These are phyloP conservation scores for Colletotrichum agaves DNA, from an alignment of 2,329 filamentous ascomycete species.

Conservation along the genomic window DNA sequence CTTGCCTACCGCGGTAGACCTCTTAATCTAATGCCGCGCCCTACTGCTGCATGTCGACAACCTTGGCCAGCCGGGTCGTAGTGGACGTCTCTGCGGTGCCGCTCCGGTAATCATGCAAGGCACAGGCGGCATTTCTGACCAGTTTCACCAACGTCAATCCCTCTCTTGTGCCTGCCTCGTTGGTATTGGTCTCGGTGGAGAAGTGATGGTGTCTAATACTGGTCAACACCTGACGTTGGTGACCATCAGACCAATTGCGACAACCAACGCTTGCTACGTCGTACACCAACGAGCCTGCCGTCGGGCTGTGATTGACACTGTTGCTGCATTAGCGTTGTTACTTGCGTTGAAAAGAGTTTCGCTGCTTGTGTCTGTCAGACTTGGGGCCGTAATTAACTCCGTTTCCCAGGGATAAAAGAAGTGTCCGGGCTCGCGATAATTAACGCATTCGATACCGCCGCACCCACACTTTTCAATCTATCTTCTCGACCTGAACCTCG, in stretches of 20 bases:
- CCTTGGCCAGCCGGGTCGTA: background rate
- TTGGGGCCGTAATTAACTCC: background rate
- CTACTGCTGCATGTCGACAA: background rate
- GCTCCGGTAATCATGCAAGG: conserved; percentile 25
- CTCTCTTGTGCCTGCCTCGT: conserved; percentile 3
- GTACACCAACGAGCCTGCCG: background rate
- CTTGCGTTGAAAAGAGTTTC: background rate
- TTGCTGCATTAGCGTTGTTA: background rate
- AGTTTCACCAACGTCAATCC: conserved; percentile 8
- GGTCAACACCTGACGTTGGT: background rate
- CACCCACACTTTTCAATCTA: background rate
- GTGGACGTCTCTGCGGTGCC: background rate
- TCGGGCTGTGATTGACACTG: background rate
- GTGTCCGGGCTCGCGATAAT: conserved; percentile 5
- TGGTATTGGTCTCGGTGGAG: conserved; percentile 5
- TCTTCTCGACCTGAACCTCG: background rate
- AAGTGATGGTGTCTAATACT: background rate
- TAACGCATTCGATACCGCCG: background rate
- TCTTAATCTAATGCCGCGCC: background rate
- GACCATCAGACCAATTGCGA: background rate
- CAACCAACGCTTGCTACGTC: background rate
- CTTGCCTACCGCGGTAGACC: conserved; percentile 11
- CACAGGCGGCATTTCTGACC: conserved; percentile 2
- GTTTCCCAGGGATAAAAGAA: conserved; percentile 24
- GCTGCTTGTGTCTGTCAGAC: background rate